phyloP scores from a whole-genome alignment of 2,329 filamentous ascomycete genomes.

The Bimuria novae-zelandiae region DNA sequence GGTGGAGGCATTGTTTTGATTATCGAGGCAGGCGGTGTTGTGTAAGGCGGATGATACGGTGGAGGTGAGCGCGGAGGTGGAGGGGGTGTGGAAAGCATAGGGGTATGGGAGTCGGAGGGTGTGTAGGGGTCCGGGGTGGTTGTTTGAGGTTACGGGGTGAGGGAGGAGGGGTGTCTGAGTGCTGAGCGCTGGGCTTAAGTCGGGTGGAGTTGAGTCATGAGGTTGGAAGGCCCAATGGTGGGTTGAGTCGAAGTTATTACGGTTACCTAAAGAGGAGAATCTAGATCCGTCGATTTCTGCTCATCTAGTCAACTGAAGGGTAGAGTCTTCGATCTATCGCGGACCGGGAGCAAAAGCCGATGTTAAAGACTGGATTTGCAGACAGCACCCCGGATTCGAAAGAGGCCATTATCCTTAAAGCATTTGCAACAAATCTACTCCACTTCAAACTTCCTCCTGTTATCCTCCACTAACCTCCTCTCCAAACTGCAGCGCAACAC shows the following conservation, averaged over 20 bases:
- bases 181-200: no score
- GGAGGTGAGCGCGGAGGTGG: constrained; percentile 12
- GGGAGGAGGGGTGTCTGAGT: constrained; percentile 12
- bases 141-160: constrained; percentile 18
- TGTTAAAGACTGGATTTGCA: no score
- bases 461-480: constrained; percentile 42
- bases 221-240: no score
- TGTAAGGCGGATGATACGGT: constrained; percentile 22
- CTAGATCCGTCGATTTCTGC: no score
- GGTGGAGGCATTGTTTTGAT: constrained; percentile 18
- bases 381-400: no score
- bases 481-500: constrained; percentile 52
- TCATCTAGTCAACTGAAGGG: no score
- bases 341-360: no score
- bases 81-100: constrained; percentile 5
- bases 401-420: background rate
- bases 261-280: no score
- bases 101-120: constrained; percentile 13
- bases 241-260: no score
- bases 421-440: constrained; percentile 8
- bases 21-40: constrained; percentile 17
- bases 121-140: constrained; percentile 19
- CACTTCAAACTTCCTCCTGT: constrained; percentile 22
- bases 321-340: no score
- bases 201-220: no score